These are phyloP conservation scores for Wickerhamiella brachini DNA, from an alignment of 805 yeast genomes.

Conservation along the genomic window DNA sequence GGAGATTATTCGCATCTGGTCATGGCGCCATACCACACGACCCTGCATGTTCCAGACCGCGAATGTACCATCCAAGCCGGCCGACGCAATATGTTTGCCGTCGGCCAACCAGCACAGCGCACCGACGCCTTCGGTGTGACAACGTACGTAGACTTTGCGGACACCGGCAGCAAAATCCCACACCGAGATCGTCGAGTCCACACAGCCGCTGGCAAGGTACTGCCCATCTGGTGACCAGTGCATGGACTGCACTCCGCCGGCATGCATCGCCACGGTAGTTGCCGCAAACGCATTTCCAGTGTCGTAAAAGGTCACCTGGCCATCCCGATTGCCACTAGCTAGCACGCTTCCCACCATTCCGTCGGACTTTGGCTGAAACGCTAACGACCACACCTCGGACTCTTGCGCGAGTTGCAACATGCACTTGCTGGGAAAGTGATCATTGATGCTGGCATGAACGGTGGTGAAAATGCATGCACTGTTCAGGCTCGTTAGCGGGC, in stretches of 20 bases:
- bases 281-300: neutral
- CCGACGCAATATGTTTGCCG: slow-evolving; percentile 44
- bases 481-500: slow-evolving; percentile 29
- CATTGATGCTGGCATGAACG: slow-evolving; percentile 27
- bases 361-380: slow-evolving; percentile 34
- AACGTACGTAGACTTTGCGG: slow-evolving; percentile 15
- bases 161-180: slow-evolving; percentile 44
- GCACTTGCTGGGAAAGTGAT: neutral
- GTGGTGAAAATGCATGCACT: slow-evolving; percentile 33
- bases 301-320: slow-evolving; percentile 8
- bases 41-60: slow-evolving; percentile 31
- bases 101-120: slow-evolving; percentile 61
- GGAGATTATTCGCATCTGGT: slow-evolving; percentile 43
- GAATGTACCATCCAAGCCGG: slow-evolving; percentile 62
- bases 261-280: slow-evolving; percentile 11
- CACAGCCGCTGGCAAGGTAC: slow-evolving; percentile 53
- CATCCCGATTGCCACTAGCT: slow-evolving; percentile 36
- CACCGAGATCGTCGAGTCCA: slow-evolving; percentile 54
- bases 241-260: slow-evolving; percentile 35
- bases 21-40: slow-evolving; percentile 22
- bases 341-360: slow-evolving; percentile 53
- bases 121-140: slow-evolving; percentile 24
- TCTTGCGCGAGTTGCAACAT: neutral
- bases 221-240: slow-evolving; percentile 67
- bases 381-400: slow-evolving; percentile 75